phyloP scores from a whole-genome alignment of 140 eudicot genomes.

The Ambrosia hybrid region DNA sequence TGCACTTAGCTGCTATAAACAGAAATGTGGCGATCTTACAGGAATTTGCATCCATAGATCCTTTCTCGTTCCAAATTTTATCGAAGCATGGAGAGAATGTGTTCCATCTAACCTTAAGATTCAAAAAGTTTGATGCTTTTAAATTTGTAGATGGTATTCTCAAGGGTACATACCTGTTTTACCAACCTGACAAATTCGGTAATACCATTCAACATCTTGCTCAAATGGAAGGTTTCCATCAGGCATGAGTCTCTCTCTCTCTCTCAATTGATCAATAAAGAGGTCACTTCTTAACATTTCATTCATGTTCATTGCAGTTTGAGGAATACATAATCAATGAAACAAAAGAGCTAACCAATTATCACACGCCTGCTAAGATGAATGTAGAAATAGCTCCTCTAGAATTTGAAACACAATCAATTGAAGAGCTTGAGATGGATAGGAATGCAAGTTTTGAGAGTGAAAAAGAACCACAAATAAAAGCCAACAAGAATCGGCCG shows the following conservation, averaged over 20 bases:
- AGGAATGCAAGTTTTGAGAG: not conserved
- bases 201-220: slow-evolving; percentile 35
- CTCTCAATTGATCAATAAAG: not conserved
- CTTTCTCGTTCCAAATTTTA: slow-evolving; percentile 18
- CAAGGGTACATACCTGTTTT: slow-evolving; percentile 27
- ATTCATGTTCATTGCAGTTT: slow-evolving; percentile 26
- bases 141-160: slow-evolving; percentile 15
- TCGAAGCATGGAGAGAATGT: slow-evolving; percentile 30
- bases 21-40: slow-evolving; percentile 23
- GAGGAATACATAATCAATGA: slow-evolving; percentile 20
- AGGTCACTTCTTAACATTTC: not conserved
- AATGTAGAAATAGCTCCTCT: too few relatives aligned
- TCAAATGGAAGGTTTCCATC: slow-evolving; percentile 11
- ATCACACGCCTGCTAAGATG: not conserved
- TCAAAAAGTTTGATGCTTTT: slow-evolving; percentile 27
- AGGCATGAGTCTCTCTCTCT: slow-evolving; percentile 10
- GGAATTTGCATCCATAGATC: slow-evolving; percentile 30
- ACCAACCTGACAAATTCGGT: slow-evolving; percentile 32
- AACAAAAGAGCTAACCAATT: slow-evolving; percentile 15
- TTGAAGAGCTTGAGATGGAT: not conserved
- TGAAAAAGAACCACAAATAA: not conserved
- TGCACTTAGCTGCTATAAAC: slow-evolving; percentile 36
- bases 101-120: slow-evolving; percentile 31
- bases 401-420: not conserved
- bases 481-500: slow-evolving; percentile 13